Percentiles rank a stretch among this genome's conserved stretches.
phyloP scores from a whole-genome alignment of 2,329 filamentous ascomycete genomes.

The Aspergillus floridensis region DNA sequence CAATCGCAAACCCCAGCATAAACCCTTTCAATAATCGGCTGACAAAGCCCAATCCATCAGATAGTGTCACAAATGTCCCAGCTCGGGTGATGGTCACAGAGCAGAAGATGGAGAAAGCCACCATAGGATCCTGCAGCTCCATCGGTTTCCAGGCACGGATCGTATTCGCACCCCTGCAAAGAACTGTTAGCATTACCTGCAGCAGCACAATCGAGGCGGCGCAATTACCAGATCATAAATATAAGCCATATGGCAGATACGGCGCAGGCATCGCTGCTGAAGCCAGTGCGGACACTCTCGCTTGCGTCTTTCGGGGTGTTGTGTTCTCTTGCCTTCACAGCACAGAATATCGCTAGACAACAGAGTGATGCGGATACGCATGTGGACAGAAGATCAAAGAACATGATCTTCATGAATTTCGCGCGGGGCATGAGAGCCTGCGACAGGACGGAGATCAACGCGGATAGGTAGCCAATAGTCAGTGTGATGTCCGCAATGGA shows the following conservation, averaged over 20 bases:
- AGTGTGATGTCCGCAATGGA: conserved; percentile 45
- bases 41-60: conserved; percentile 35
- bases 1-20: conserved; percentile 63
- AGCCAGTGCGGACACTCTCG: conserved; percentile 40
- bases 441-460: conserved; percentile 63
- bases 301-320: conserved; percentile 42
- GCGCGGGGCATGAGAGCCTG: conserved; percentile 66
- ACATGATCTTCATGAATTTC: conserved; percentile 68
- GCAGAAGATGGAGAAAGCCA: conserved; percentile 65
- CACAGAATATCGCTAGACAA: conserved; percentile 63
- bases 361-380: conserved; percentile 59
- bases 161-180: conserved; percentile 54
- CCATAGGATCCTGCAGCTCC: conserved; percentile 64
- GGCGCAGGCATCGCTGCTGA: conserved; percentile 67
- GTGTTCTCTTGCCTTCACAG: conserved; percentile 62
- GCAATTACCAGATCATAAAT: conserved; percentile 58
- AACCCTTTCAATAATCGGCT: conserved; percentile 59
- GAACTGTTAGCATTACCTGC: not conserved
- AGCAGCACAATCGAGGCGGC: not conserved
- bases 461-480: conserved; percentile 57
- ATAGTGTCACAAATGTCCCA: conserved; percentile 46
- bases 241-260: conserved; percentile 70
- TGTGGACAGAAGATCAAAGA: conserved; percentile 56
- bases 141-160: conserved; percentile 60
- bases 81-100: conserved; percentile 59